These are phyloP conservation scores for Fusarium sp. DNA, from an alignment of 2,329 filamentous ascomycete species.

Conservation along the genomic window DNA sequence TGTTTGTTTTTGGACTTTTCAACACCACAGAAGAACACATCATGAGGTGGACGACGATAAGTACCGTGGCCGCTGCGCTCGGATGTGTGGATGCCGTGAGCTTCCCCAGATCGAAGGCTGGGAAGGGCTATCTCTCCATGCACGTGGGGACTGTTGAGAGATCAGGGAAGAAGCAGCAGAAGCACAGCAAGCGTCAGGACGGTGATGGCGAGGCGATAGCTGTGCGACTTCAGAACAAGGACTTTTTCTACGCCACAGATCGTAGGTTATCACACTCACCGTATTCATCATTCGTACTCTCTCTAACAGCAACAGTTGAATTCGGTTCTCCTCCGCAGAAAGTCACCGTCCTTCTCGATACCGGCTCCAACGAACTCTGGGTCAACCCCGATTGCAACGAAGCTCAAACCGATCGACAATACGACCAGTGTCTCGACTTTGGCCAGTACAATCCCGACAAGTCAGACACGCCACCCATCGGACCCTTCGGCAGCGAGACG, in stretches of 20 bases:
- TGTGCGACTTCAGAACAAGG: constrained; percentile 53
- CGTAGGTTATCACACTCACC: constrained; percentile 49
- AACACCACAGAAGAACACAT: constrained; percentile 18
- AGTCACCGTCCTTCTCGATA: constrained; percentile 64
- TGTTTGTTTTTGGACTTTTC: not conserved
- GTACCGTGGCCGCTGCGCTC: constrained; percentile 30
- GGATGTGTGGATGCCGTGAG: constrained; percentile 32
- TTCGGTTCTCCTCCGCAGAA: constrained; percentile 60
- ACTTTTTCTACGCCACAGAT: constrained; percentile 58
- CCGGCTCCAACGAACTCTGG: constrained; percentile 68
- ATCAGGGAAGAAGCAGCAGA: constrained; percentile 44
- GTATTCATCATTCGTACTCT: not conserved
- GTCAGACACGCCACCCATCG: constrained; percentile 57
- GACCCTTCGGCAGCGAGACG: constrained; percentile 55
- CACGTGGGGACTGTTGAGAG: constrained; percentile 53
- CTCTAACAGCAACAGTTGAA: constrained; percentile 52
- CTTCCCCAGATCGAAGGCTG: constrained; percentile 51
- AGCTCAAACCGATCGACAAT: constrained; percentile 53
- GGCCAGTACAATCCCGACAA: constrained; percentile 60
- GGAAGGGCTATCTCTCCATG: constrained; percentile 56
- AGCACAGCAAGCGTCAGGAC: constrained; percentile 36
- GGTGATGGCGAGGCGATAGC: constrained; percentile 49
- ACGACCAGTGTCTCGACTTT: constrained; percentile 56
- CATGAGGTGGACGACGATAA: constrained; percentile 48
- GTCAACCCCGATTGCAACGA: constrained; percentile 64